These are phyloP conservation scores for Colletotrichum filicis DNA, from an alignment of 2,329 filamentous ascomycete species.

Conservation along the genomic window DNA sequence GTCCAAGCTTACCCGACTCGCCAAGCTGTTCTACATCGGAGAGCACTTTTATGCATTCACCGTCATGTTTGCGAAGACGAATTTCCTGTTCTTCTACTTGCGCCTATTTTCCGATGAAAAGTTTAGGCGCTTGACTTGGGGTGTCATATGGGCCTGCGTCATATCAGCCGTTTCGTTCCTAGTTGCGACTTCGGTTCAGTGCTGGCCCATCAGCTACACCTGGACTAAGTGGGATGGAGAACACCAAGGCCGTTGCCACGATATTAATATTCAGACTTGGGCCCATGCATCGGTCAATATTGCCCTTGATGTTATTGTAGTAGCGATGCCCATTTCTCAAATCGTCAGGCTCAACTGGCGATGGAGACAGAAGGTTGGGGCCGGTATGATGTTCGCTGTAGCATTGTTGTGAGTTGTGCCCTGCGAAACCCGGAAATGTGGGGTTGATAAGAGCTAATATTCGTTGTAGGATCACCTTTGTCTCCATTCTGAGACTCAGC, in stretches of 20 bases:
- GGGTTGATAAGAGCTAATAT: not conserved
- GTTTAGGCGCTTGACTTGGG: slow-evolving; percentile 50
- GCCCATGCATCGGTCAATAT: slow-evolving; percentile 60
- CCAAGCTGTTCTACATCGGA: slow-evolving; percentile 49
- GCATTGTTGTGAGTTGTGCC: slow-evolving; percentile 5
- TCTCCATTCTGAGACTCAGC: not conserved
- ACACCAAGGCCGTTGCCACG: slow-evolving; percentile 56
- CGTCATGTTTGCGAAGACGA: slow-evolving; percentile 55
- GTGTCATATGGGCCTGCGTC: slow-evolving; percentile 48
- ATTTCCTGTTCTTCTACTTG: slow-evolving; percentile 62
- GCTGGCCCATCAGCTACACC: slow-evolving; percentile 56
- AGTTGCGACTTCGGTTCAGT: slow-evolving; percentile 55
- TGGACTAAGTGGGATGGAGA: slow-evolving; percentile 63
- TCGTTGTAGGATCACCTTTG: not conserved
- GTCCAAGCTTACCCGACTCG: not conserved
- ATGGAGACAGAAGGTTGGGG: slow-evolving; percentile 55
- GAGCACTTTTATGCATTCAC: slow-evolving; percentile 53
- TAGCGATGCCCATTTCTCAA: slow-evolving; percentile 57
- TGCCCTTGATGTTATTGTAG: slow-evolving; percentile 57
- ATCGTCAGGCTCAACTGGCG: slow-evolving; percentile 50
- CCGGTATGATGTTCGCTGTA: slow-evolving; percentile 53
- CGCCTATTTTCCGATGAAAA: slow-evolving; percentile 55
- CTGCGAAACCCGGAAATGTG: not conserved
- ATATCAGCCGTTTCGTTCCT: slow-evolving; percentile 50
- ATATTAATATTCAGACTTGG: slow-evolving; percentile 57